Evolutionary conservation across 2,329 filamentous ascomycete genomes (phyloP), one percentile per base, ranked within the genome.

Genomic region (Epichloe gansuensis): DNA sequence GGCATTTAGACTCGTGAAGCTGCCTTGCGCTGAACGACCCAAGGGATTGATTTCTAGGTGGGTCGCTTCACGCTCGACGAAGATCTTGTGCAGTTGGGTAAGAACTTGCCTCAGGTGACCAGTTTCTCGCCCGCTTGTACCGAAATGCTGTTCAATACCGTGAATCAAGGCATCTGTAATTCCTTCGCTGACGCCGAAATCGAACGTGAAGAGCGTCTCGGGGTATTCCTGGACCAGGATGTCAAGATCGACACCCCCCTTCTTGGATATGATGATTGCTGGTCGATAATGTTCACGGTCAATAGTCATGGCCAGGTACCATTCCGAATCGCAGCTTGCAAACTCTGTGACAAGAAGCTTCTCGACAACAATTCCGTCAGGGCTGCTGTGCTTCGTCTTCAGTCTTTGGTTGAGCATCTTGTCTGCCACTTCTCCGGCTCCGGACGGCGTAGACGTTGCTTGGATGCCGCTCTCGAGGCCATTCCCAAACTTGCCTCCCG

Each of bases 51-150:
- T 61, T 51, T 75, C 71, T 2, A 78, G 60, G 0, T 69, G 61
- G 5, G 68, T 73, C 0, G 74, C 76, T 49, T 79, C 74, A 27
- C 69, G 70, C 11, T 69, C 63, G 1, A 57, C 55, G 54, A 80
- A 80, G 2, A 77, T 63, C 0, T 40, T 52, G 49, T 61, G 64
- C 6, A 70, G 39, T 1, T 54, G 50, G 1, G 23, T 47, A 4
- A 65, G 54, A 4, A 65, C 55, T 1, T 40, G 15, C 1, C 52
- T n/a, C 3, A 69, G 53, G 7, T 55, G 58, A 1, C 48, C 15
- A 2, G 34, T 17, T 1, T 58, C 51, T 1, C 41, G 3, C 0
- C 17, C 17, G 1, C 46, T 27, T 6, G 54, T 41, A 0, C 38
- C 8, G 2, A 64, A 43, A 6, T n/a, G 13, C 4, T 38, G 46